These are phyloP conservation scores for Diaporthe capsici DNA, from an alignment of 2,329 filamentous ascomycete genomes.

Conservation along the genomic window DNA sequence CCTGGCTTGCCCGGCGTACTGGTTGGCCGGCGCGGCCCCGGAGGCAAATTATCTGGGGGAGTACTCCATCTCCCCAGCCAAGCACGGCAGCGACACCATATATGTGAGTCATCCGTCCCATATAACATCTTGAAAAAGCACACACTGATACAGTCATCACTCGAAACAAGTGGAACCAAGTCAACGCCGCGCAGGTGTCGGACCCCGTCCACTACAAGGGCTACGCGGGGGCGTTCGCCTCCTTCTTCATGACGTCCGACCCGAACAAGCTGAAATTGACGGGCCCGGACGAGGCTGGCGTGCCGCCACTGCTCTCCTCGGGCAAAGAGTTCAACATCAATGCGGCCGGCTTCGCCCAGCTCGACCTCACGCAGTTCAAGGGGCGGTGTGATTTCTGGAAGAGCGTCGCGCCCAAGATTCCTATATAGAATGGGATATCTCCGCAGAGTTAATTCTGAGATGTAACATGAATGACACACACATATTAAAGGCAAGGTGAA, in stretches of 20 bases:
- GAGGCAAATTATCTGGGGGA: constrained; percentile 67
- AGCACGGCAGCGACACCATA: constrained; percentile 69
- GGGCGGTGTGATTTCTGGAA: constrained; percentile 69
- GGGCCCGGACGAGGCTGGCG: constrained; percentile 54
- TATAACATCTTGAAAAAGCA: background rate
- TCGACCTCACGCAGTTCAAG: constrained; percentile 55
- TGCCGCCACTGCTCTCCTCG: constrained; percentile 57
- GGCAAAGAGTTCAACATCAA: constrained; percentile 66
- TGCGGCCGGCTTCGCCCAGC: constrained; percentile 58
- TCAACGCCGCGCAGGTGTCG: constrained; percentile 65
- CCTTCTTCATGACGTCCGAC: constrained; percentile 71
- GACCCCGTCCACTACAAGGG: constrained; percentile 69
- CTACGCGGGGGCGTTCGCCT: constrained; percentile 70
- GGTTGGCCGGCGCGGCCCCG: constrained; percentile 63
- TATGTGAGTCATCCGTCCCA: constrained; percentile 58
- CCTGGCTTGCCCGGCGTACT: constrained; percentile 72
- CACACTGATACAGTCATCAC: background rate
- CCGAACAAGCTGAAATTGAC: constrained; percentile 71
- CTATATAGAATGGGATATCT: constrained; percentile 52
- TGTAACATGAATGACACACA: background rate
- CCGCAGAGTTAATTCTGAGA: background rate
- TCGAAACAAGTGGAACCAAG: constrained; percentile 64
- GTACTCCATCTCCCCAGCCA: constrained; percentile 71
- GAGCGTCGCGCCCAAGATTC: constrained; percentile 59
- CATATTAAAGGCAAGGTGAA: no score